A percentile compares a stretch with the other conserved stretches of the same genome.
These are phyloP conservation scores for Globisporangium paddicum DNA, from an alignment of 352 stramenopile species.

Conservation along the genomic window DNA sequence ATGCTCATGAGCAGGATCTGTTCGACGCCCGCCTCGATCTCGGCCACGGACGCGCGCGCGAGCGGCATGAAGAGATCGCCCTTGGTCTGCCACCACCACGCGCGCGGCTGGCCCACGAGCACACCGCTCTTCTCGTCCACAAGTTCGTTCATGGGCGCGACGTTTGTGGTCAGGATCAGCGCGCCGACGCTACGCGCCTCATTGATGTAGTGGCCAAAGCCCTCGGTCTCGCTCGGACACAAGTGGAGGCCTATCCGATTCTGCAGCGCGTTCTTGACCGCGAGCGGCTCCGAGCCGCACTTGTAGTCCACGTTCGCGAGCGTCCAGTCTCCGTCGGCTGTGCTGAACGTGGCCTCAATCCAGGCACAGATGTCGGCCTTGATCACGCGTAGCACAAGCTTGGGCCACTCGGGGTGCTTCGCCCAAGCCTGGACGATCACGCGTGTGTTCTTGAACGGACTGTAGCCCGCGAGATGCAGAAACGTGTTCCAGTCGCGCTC, in stretches of 20 bases:
- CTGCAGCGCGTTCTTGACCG: constrained; percentile 58
- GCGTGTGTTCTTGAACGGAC: constrained; percentile 74
- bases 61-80: constrained; percentile 83
- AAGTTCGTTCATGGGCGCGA: constrained; percentile 83
- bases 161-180: constrained; percentile 73
- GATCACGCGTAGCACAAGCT: constrained; percentile 64
- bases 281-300: constrained; percentile 48
- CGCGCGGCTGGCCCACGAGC: constrained; percentile 44
- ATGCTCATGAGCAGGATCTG: constrained; percentile 66
- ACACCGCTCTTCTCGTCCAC: constrained; percentile 69
- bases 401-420: constrained; percentile 66
- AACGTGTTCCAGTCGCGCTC: constrained; percentile 74
- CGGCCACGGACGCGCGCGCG: constrained; percentile 47
- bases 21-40: constrained; percentile 67
- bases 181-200: constrained; percentile 69
- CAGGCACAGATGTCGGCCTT: constrained; percentile 57
- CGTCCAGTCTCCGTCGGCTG: constrained; percentile 35
- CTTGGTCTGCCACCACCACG: constrained; percentile 82
- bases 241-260: constrained; percentile 75
- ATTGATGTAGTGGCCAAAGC: constrained; percentile 86
- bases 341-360: constrained; percentile 57
- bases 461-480: constrained; percentile 63
- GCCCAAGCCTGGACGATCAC: constrained; percentile 71
- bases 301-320: constrained; percentile 77
- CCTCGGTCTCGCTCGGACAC: constrained; percentile 72